Evolutionary conservation across 2,329 filamentous ascomycete genomes (phyloP), one percentile per base, ranked within the genome.

Genomic region (Gnomoniopsis smithogilvyi): DNA sequence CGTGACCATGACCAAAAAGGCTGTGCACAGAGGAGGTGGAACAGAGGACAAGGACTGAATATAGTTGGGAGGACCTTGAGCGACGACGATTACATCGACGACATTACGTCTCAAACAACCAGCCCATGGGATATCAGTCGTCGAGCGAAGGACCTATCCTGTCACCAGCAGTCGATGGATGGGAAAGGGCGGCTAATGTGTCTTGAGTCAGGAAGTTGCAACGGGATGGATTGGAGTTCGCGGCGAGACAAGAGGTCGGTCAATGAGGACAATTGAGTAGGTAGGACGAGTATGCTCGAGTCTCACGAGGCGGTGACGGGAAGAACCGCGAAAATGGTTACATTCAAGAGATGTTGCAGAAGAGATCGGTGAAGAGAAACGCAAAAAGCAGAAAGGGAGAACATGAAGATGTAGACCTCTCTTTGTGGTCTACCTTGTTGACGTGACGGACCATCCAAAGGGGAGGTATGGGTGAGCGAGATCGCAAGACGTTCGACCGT

Each of bases 1-100:
- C 41, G 41, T 51, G 33, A 36, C 52, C 51, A 52, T 59, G 52
- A 38, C 41, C 58, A 45, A 48, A 45, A 38, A 54, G 33, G 50
- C 56, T 52, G 52, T 24, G 51, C 49, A 50, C 51, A 36, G 46
- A 51, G 22, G 36, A 46, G 41, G 43, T 26, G 46, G 26, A 38
- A 59, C 51, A 47, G 43, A 59, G 52, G 33, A 43, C 48, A 38
- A 45, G 17, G 36, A n/a, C 22, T 24, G 19, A 47, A 51, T 56
- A 34, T 56, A 34, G 30, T n/a, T 52, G 56, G n/a, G 22, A n/a
- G n/a, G 47, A 30, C 11, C 34, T 51, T 53, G 56, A 38, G 56
- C 30, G 56, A 59, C 51, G 22, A 49, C 8, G 24, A 48, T 12
- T 22, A 59, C 41, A 17, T 24, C 41, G 33, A 36, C 41, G 46